phyloP scores from a whole-genome alignment of 164 flowering plant species.

The Berberis thunbergii region DNA sequence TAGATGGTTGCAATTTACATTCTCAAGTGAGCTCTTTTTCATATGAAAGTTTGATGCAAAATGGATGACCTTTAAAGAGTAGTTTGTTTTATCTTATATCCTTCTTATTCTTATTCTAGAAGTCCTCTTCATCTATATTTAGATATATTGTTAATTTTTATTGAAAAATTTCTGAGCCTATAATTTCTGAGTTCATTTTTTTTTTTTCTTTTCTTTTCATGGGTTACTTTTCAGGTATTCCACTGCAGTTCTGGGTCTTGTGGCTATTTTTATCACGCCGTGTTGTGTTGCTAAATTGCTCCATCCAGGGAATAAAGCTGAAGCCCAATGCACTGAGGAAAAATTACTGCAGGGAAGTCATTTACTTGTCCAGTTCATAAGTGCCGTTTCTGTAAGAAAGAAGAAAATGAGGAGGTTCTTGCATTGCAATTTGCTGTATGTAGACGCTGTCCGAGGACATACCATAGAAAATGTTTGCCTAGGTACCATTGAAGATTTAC shows the following conservation, averaged over 20 bases:
- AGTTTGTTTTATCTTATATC: too few relatives aligned
- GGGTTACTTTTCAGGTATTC: slow-evolving; percentile 46
- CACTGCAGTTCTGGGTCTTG: slow-evolving; percentile 61
- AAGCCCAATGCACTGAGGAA: slow-evolving; percentile 31
- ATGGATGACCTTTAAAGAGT: too few relatives aligned
- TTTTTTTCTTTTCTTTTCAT: too few relatives aligned
- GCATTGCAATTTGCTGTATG: slow-evolving; percentile 77
- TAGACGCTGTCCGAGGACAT: slow-evolving; percentile 86
- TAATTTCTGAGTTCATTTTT: too few relatives aligned
- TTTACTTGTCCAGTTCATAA: slow-evolving; percentile 74
- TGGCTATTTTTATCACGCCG: slow-evolving; percentile 78
- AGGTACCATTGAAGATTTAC: slow-evolving; percentile 27
- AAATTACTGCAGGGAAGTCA: slow-evolving; percentile 47
- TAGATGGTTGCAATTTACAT: too few relatives aligned
- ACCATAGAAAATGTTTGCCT: slow-evolving; percentile 89
- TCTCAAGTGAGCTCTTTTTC: too few relatives aligned
- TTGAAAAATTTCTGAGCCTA: too few relatives aligned
- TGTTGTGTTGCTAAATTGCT: slow-evolving; percentile 53
- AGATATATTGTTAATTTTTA: too few relatives aligned
- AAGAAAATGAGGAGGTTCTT: slow-evolving; percentile 36
- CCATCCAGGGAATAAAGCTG: slow-evolving; percentile 24
- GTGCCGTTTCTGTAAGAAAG: slow-evolving; percentile 48
- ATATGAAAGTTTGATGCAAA: too few relatives aligned
- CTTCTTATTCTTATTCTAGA: too few relatives aligned
- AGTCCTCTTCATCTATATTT: too few relatives aligned